Evolutionary conservation across 768 basidiomycete genomes (phyloP).

Genomic region (Crepidotus variabilis): DNA sequence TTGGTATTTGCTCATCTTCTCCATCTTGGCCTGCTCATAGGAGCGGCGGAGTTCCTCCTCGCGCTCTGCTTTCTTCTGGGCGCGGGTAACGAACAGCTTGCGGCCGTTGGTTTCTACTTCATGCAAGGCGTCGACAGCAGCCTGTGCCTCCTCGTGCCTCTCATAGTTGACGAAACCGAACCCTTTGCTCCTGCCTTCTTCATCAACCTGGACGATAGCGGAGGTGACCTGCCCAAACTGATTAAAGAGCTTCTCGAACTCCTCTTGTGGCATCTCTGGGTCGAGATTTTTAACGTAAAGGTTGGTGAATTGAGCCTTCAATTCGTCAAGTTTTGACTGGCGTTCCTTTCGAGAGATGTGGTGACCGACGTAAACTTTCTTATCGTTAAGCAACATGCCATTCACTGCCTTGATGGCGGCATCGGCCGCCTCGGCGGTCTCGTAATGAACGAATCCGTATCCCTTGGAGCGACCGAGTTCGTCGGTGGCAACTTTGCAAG

Average conservation of each 20-base stretch:
- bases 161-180: slow-evolving; percentile 99
- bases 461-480: slow-evolving; percentile 95
- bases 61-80: slow-evolving; percentile 98
- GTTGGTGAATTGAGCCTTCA: slow-evolving; percentile 97
- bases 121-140: slow-evolving; percentile 86
- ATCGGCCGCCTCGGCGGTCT: slow-evolving; percentile 94
- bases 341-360: slow-evolving; percentile 99
- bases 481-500: slow-evolving; percentile 98
- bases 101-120: slow-evolving; percentile 81
- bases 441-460: slow-evolving; percentile 99
- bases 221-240: slow-evolving; percentile 85
- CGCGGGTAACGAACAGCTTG: slow-evolving; percentile 93
- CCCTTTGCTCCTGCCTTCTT: slow-evolving; percentile 90
- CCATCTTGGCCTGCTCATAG: slow-evolving; percentile 95
- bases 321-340: slow-evolving; percentile 97
- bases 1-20: slow-evolving; percentile 97
- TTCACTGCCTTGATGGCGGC: slow-evolving; percentile 98
- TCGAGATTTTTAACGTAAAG: slow-evolving; percentile 98
- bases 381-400: slow-evolving; percentile 99
- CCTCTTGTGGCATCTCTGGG: slow-evolving; percentile 74
- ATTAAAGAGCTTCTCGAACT: slow-evolving; percentile 80
- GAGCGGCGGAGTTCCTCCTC: slow-evolving; percentile 93
- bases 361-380: slow-evolving; percentile 97
- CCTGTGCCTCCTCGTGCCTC: slow-evolving; percentile 85
- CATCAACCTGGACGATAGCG: slow-evolving; percentile 78